Base-by-base conservation (phyloP, 768 basidiomycete genomes). In the Pulveroboletus ravenelii region DNA sequence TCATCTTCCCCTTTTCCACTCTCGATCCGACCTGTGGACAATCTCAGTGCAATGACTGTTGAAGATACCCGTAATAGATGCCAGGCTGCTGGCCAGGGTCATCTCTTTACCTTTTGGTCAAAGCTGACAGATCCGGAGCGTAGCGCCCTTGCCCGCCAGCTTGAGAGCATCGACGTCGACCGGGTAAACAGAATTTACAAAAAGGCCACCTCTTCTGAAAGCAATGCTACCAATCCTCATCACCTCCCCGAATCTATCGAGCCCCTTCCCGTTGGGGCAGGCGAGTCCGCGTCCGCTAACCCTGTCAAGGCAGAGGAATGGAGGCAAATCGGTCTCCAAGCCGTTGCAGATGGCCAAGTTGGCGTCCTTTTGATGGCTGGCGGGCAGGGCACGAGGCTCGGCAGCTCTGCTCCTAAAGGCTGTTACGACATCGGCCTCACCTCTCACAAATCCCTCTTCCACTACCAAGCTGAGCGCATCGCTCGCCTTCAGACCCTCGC, bases 301-400 rank as follows among this genome's bases (percentile, higher is more conserved):
- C 65, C 80, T 20, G 73, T 72, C 51, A 85, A 81, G 65, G 84
- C 79, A 50, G 66, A 67, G 12, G 78, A 82, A 68, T 98, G 94
- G 94, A 76, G 82, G n/a, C 63, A 71, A 12, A 75, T 78, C 40
- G 96, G 96, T 31, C 74, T 98, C 35, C 72, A 81, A 36, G 93
- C 95, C 41, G 82, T 97, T 62, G 78, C 85, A 15, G 70, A 78
- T 32, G 86, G 91, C 53, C 74, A 91, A 59, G 93, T 98, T 35
- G 96, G 85, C n/a, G 94, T 98, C 10, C 77, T 99, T 41, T 79
- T 99, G 59, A 91, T 99, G 89, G 96, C 96, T 8, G 96, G 96
- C 36, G 96, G 96, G 1, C 96, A 99, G 72, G 96, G 96, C 13
- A 96, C 94, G 17, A 79, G 96, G 48, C 73, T 99, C 38, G 96